These are phyloP conservation scores for Fragaria nilgerrensis DNA, from an alignment of 306 rosid genomes.

Conservation along the genomic window DNA sequence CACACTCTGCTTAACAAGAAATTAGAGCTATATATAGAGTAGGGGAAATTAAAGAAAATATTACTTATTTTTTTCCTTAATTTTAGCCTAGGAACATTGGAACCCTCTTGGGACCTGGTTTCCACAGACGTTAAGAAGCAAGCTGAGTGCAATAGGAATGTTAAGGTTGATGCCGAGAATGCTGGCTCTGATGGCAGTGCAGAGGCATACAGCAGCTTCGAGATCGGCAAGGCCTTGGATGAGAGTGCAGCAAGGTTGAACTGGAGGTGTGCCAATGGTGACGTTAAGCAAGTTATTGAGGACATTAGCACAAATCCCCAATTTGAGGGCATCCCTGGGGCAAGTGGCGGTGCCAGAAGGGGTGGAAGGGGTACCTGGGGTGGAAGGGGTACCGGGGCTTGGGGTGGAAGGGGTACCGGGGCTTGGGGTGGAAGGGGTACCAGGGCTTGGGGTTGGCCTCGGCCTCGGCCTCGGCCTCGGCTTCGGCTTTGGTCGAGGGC, in stretches of 20 bases:
- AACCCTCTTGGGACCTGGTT: conserved; percentile 38
- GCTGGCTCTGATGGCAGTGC: conserved; percentile 70
- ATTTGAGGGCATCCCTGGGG: conserved; percentile 62
- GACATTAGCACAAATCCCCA: conserved; percentile 61
- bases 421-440: background rate
- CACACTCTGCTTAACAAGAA: background rate
- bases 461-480: conserved; percentile 15
- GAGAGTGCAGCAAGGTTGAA: conserved; percentile 61
- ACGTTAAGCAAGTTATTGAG: conserved; percentile 42
- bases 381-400: background rate
- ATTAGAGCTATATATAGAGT: background rate
- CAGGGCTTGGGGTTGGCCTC: background rate
- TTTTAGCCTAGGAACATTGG: conserved; percentile 42
- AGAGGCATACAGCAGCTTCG: conserved; percentile 75
- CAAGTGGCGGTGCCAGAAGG: conserved; percentile 17
- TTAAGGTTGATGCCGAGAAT: conserved; percentile 66
- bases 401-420: background rate
- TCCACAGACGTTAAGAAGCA: conserved; percentile 69
- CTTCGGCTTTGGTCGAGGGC: conserved; percentile 28
- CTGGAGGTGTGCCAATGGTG: conserved; percentile 55
- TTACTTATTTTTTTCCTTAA: background rate
- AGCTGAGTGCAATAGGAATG: conserved; percentile 57
- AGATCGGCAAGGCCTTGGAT: conserved; percentile 65
- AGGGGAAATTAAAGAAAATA: background rate
- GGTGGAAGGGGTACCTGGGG: background rate